These are phyloP conservation scores for Pythium insidiosum DNA, from an alignment of 352 stramenopile species.

Conservation along the genomic window DNA sequence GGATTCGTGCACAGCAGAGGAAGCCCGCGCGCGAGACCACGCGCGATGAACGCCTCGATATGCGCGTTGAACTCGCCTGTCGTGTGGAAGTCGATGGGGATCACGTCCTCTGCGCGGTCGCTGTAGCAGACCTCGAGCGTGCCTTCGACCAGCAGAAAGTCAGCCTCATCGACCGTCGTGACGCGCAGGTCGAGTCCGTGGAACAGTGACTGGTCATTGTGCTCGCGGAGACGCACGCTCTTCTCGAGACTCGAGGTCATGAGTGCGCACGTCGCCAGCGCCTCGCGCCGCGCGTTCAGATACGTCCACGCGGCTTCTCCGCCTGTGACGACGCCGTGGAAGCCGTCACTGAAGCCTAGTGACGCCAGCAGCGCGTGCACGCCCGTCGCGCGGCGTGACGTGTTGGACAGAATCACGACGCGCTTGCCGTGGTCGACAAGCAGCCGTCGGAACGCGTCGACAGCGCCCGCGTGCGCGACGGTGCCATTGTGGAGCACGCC, in stretches of 20 bases:
- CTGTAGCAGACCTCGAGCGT: slow-evolving; percentile 48
- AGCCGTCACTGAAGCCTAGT: slow-evolving; percentile 54
- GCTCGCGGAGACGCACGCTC: slow-evolving; percentile 21
- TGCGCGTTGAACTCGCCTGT: slow-evolving; percentile 29
- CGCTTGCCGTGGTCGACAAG: slow-evolving; percentile 37
- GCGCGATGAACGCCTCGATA: slow-evolving; percentile 35
- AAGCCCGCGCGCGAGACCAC: slow-evolving; percentile 39
- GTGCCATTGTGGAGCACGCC: slow-evolving; percentile 89
- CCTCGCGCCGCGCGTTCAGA: slow-evolving; percentile 14
- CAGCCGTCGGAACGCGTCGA: slow-evolving; percentile 57
- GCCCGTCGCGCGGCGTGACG: slow-evolving; percentile 52
- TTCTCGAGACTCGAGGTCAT: slow-evolving; percentile 27
- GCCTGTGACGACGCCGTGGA: slow-evolving; percentile 48
- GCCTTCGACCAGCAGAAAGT: slow-evolving; percentile 51
- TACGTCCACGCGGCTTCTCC: slow-evolving; percentile 42
- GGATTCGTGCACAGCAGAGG: slow-evolving; percentile 86
- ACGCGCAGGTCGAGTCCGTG: slow-evolving; percentile 36
- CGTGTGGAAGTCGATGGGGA: slow-evolving; percentile 32
- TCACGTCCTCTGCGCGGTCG: slow-evolving; percentile 17
- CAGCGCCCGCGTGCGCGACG: slow-evolving; percentile 45
- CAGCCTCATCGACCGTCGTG: slow-evolving; percentile 25
- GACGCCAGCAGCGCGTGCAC: slow-evolving; percentile 39
- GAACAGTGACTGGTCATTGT: slow-evolving; percentile 37
- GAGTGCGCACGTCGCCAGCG: slow-evolving; percentile 26
- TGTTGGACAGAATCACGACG: slow-evolving; percentile 87